Evolutionary conservation across 306 rosid species (phyloP), one percentile per base, ranked within the genome.

Genomic region (Quercus agrifolia): DNA sequence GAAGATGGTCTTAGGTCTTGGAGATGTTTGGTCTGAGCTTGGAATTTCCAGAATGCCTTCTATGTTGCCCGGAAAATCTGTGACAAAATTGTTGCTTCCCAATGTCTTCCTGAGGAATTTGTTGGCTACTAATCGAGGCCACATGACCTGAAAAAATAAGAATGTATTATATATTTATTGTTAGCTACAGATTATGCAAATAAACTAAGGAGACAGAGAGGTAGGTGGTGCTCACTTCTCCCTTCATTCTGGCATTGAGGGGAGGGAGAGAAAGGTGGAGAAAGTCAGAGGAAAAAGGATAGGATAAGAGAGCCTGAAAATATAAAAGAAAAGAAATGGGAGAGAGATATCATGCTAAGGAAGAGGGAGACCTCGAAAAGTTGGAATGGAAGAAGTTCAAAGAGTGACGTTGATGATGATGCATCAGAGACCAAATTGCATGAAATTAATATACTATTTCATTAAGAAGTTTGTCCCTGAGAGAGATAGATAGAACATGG

Each of bases 61-160:
- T 18, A 61, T 51, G 51, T 79, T 73, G 66, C 58, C 74, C 31
- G 92, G 94, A 84, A 81, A 87, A 80, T 91, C 98, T 18, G 97
- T 90, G 19, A 89, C 83, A 19, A 92, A 94, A 64, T 88, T 79
- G 84, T 49, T 89, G 92, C 94, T 91, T 84, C 97, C 98, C 19
- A 86, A 15, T 78, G 90, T 31, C 83, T 88, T 94, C 79, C 85
- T 91, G 73, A 94, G 87, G 80, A 91, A 77, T 85, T 92, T 94
- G 85, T 82, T 94, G 18, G 93, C 98, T 30, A 92, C 92, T 82
- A 92, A 79, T 80, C 89, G 87, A 57, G 94, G 98, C 98, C 97
- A 91, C 97, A 92, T 92, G 74, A 87, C 86, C 86, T 84, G 52
- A 46, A 57, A 54, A 84, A 25, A n/a, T 38, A 38, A 38, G 46